Evolutionary conservation across 176 grass and related monocot species (phyloP).

Genomic region (Guadua angustifolia): DNA sequence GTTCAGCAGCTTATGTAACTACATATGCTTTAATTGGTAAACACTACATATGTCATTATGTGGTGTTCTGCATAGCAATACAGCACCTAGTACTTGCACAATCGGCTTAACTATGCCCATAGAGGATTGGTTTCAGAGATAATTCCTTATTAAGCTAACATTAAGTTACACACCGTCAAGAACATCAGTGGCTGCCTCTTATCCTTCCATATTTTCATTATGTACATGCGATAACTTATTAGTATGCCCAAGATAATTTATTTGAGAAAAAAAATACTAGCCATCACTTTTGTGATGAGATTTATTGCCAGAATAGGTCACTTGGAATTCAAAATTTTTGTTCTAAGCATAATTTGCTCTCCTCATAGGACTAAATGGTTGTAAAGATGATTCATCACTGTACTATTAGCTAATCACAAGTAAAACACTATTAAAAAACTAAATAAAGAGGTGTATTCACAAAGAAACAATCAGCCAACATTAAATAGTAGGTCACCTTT

Average conservation of each 20-base stretch:
- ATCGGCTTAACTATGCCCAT: not conserved
- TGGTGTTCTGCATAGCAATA: not conserved
- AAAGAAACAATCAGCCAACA: conserved; percentile 20
- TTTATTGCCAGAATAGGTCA: not conserved
- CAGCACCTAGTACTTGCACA: not conserved
- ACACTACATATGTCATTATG: not conserved
- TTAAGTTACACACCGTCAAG: not conserved
- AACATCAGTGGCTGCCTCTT: not conserved
- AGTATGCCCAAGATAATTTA: not conserved
- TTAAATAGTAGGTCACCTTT: conserved; percentile 56
- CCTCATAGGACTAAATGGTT: not conserved
- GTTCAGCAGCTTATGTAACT: not conserved
- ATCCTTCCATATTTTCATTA: conserved; percentile 29
- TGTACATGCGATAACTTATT: conserved; percentile 7
- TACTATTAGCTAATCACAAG: conserved; percentile 1
- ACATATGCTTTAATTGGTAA: conserved; percentile 3
- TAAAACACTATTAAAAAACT: not conserved
- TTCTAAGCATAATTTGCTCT: not conserved
- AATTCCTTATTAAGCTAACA: not conserved
- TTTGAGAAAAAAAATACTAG: not conserved
- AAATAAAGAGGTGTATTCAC: conserved; percentile 5
- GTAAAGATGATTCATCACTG: conserved; percentile 13
- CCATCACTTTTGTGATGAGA: not conserved
- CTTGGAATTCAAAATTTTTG: not conserved
- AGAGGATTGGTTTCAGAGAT: conserved; percentile 15